These are phyloP conservation scores for Lodderomyces margitis DNA, from an alignment of 1,139 yeast species.

Conservation along the genomic window DNA sequence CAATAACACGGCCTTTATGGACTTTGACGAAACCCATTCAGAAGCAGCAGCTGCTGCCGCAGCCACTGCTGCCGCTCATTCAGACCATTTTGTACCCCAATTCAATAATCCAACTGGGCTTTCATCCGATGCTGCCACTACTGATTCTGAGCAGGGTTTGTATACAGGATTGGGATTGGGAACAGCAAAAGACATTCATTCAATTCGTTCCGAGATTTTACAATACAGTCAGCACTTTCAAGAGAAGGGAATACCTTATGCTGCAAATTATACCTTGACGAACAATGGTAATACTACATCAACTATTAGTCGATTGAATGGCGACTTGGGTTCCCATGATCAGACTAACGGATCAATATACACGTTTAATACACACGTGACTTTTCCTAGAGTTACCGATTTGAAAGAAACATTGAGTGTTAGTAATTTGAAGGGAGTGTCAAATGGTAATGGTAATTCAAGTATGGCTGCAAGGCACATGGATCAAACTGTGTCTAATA, in stretches of 20 bases:
- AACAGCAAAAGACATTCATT: conserved; percentile 40
- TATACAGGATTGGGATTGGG: conserved; percentile 36
- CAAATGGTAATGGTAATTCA: neutral
- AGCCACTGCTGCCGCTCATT: conserved; percentile 3
- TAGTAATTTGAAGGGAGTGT: conserved; percentile 1
- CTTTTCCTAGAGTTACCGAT: conserved; percentile 46
- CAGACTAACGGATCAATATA: conserved; percentile 21
- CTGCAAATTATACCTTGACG: conserved; percentile 8
- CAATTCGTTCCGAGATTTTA: conserved; percentile 39
- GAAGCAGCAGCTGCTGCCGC: conserved; percentile 1
- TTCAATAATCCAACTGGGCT: conserved; percentile 11
- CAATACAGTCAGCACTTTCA: conserved; percentile 16
- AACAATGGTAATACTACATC: conserved; percentile 9
- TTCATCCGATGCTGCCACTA: conserved; percentile 13
- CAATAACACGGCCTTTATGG: conserved; percentile 5
- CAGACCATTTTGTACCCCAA: conserved; percentile 11
- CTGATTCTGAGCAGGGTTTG: conserved; percentile 14
- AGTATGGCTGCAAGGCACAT: conserved; percentile 4
- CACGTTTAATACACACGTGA: conserved; percentile 16
- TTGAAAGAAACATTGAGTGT: conserved; percentile 37
- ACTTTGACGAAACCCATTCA: conserved; percentile 6
- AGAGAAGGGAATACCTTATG: conserved; percentile 14
- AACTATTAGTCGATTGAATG: conserved; percentile 8
- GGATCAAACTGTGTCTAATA: conserved; percentile 17
- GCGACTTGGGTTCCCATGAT: conserved; percentile 5